Evolutionary conservation across 805 yeast species (phyloP), one percentile per base, ranked within the genome.

Genomic region (Nakazawaea molendinolei): DNA sequence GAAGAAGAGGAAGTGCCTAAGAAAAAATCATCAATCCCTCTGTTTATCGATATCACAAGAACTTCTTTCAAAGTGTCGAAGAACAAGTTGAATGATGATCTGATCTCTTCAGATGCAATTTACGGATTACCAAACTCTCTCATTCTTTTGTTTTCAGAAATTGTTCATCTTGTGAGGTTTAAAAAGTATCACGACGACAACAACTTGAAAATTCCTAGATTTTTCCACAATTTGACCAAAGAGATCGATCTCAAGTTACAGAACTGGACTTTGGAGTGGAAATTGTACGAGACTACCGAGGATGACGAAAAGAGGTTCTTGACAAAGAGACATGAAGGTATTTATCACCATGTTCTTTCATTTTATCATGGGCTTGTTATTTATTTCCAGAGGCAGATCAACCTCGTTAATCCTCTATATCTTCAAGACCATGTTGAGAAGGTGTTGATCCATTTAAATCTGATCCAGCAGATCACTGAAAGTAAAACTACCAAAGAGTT

Each of bases 81-180:
- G 36, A 53, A 57, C 41, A 74, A 70, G 46, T 58, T 68, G 24
- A 72, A 71, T 39, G 75, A 72, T 48, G 74, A 74, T 43, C 65
- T 72, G 36, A 66, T 80, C 43, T 78, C 87, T 7, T 79, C 89
- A 1, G 94, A 83, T 54, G 84, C 89, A 0, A 62, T 86, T 33
- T 86, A 84, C 52, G 95, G 95, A 1, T 61, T 86, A 38, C 95
- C 95, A 6, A 85, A 83, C 49, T 81, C 95, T 3, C 61, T 86
- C 28, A 79, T 85, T 38, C 48, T 78, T 16, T 58, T 86, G 36
- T 84, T 86, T 56, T 72, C 82, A 40, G 85, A 81, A 43, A 78
- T 83, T 12, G 86, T 82, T 2, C 74, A 74, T 40, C 53, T 84
- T 23, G 65, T 83, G 13, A 65, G 89, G 35, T 71, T 76, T 40